These are phyloP conservation scores for Stachybotrys echinatus DNA, from an alignment of 2,329 filamentous ascomycete species.

Conservation along the genomic window DNA sequence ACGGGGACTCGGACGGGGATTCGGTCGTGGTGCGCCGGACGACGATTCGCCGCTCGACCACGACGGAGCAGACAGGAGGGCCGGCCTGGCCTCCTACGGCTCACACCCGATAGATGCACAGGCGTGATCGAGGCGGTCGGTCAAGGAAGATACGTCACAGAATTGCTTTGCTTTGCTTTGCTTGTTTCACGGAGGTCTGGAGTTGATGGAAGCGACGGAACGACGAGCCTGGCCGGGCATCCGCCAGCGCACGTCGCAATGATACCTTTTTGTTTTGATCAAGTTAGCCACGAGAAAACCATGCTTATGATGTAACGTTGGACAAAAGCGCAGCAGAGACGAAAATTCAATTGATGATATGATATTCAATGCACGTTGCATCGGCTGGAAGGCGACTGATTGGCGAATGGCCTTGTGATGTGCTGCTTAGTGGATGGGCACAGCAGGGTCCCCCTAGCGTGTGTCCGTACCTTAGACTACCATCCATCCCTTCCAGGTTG, in stretches of 20 bases:
- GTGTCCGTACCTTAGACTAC: background rate
- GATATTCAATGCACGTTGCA: background rate
- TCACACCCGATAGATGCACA: background rate
- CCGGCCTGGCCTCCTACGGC: background rate
- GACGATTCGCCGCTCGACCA: background rate
- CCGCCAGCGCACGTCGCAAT: background rate
- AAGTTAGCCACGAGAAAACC: background rate
- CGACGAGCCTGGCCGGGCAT: background rate
- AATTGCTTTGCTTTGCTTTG: no score
- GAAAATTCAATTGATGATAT: background rate
- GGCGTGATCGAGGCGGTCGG: background rate
- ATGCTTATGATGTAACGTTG: background rate
- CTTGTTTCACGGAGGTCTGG: background rate
- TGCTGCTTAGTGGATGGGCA: no score
- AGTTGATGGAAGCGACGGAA: background rate
- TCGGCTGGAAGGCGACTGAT: no score
- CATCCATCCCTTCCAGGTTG: background rate
- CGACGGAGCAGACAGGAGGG: constrained; percentile 1
- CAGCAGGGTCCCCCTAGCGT: background rate
- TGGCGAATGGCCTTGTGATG: no score
- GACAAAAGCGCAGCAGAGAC: no score
- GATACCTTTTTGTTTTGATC: background rate
- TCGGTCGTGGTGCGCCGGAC: background rate
- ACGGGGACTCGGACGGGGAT: constrained; percentile 1
- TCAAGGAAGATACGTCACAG: no score